phyloP scores from a whole-genome alignment of 2,329 filamentous ascomycete species.

The Cytospora chrysosperma region DNA sequence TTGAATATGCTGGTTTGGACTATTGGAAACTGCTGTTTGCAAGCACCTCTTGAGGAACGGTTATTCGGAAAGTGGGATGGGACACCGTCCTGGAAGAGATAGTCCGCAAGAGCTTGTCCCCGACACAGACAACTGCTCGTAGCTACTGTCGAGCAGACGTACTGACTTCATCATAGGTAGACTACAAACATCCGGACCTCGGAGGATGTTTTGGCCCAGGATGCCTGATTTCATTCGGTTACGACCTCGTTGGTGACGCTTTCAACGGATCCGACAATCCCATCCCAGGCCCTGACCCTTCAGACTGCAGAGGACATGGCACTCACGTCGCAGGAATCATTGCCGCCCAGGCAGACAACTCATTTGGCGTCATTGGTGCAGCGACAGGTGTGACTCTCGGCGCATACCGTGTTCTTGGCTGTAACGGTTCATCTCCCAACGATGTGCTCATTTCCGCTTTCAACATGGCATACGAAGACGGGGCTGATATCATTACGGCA shows the following conservation, averaged over 20 bases:
- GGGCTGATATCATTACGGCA: constrained; percentile 55
- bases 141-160: background rate
- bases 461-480: constrained; percentile 60
- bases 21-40: too few relatives aligned
- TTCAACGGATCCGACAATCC: constrained; percentile 42
- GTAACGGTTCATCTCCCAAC: constrained; percentile 47
- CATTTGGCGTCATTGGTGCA: constrained; percentile 55
- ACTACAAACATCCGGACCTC: constrained; percentile 62
- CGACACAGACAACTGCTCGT: too few relatives aligned
- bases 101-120: too few relatives aligned
- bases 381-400: constrained; percentile 57
- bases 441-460: constrained; percentile 61
- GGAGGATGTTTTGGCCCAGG: constrained; percentile 62
- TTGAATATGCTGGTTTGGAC: background rate
- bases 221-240: constrained; percentile 57
- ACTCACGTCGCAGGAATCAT: constrained; percentile 63
- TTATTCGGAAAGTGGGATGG: too few relatives aligned
- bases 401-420: constrained; percentile 58
- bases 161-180: constrained; percentile 42
- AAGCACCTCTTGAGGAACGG: too few relatives aligned
- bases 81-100: too few relatives aligned
- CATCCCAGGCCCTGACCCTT: constrained; percentile 50
- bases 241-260: constrained; percentile 57
- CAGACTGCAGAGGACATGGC: constrained; percentile 59
- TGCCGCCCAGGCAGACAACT: constrained; percentile 55